phyloP scores from a whole-genome alignment of 192 early-diverging fungal genomes.

The Umbelopsis sp. region DNA sequence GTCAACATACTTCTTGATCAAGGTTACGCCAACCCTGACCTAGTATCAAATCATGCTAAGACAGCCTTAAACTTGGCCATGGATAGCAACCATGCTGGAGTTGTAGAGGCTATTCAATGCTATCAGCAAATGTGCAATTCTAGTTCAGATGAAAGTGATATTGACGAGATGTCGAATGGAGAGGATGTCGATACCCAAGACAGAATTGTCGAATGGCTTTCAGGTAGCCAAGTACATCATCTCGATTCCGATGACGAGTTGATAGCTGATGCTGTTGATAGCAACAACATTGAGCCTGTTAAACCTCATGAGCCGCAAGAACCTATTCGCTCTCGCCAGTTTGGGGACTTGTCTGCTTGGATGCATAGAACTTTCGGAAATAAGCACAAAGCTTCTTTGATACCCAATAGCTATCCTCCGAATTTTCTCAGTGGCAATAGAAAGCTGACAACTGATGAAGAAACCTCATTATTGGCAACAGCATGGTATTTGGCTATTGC shows the following conservation, averaged over 20 bases:
- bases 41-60: not conserved
- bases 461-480: not conserved
- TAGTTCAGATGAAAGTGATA: not conserved
- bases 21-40: constrained; percentile 38
- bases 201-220: constrained; percentile 2
- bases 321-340: not conserved
- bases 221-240: not conserved
- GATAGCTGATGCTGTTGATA: not conserved
- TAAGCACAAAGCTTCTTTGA: constrained; percentile 18
- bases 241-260: not conserved
- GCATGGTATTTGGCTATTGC: constrained; percentile 12
- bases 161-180: not conserved
- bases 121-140: not conserved
- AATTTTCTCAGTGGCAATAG: constrained; percentile 15
- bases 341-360: constrained; percentile 7
- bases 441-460: constrained; percentile 8
- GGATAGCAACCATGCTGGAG: not conserved
- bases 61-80: not conserved
- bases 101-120: not conserved
- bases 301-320: constrained; percentile 19
- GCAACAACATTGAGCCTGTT: constrained; percentile 3
- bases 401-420: constrained; percentile 12
- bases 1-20: constrained; percentile 55
- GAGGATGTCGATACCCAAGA: not conserved
- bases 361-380: constrained; percentile 11